Conservation (phyloP, 805 yeast genomes). For the Ogataea nakhonphanomensis region DNA sequence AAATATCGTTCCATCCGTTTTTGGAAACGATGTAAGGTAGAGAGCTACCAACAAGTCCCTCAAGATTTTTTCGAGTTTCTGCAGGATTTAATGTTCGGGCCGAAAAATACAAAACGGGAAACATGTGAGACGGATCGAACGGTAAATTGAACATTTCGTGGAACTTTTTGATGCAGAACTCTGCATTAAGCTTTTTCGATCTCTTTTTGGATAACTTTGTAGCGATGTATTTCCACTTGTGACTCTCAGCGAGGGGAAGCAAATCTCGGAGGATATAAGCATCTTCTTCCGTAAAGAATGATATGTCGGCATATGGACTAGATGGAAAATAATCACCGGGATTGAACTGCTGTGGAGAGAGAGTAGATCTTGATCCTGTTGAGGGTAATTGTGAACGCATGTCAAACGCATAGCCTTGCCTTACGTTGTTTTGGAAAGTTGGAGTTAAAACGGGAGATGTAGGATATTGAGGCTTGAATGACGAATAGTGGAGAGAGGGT, state of each 20-base stretch:
- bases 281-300: slow-evolving; percentile 31
- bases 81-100: slow-evolving; percentile 12
- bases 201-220: slow-evolving; percentile 29
- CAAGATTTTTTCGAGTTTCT: slow-evolving; percentile 19
- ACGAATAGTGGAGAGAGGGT: too few species aligned
- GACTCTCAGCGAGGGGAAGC: slow-evolving; percentile 31
- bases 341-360: slow-evolving; percentile 17
- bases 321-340: slow-evolving; percentile 23
- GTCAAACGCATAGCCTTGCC: too few species aligned
- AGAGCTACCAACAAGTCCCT: slow-evolving; percentile 33
- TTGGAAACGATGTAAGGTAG: slow-evolving; percentile 30
- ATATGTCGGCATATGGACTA: slow-evolving; percentile 23
- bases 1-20: slow-evolving; percentile 32
- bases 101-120: slow-evolving; percentile 23
- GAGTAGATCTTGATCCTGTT: slow-evolving; percentile 4
- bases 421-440: too few species aligned
- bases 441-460: too few species aligned
- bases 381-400: too few species aligned
- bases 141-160: slow-evolving; percentile 34
- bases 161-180: slow-evolving; percentile 29
- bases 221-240: slow-evolving; percentile 34
- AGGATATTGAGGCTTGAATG: too few species aligned
- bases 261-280: slow-evolving; percentile 25
- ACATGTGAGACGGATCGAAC: slow-evolving; percentile 25
- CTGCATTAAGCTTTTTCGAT: slow-evolving; percentile 31